phyloP scores from a whole-genome alignment of 2,329 filamentous ascomycete species.

The Pestalotiopsis sp. region DNA sequence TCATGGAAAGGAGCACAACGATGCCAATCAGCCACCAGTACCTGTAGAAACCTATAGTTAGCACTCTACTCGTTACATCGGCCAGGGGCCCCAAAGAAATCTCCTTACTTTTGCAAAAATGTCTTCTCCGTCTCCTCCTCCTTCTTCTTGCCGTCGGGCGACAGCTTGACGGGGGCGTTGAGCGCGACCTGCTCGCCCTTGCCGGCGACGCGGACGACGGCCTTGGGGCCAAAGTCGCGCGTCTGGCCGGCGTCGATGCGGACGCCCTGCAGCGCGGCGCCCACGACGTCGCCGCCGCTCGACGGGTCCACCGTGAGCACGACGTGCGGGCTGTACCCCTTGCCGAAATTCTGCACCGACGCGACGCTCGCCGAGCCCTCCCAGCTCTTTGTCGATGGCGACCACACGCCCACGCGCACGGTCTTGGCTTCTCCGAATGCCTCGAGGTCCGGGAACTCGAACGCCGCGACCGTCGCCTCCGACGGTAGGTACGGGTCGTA shows the following conservation, averaged over 20 bases:
- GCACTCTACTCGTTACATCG: neutral
- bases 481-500: slow-evolving; percentile 52
- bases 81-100: neutral
- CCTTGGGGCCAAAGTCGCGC: slow-evolving; percentile 66
- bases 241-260: slow-evolving; percentile 66
- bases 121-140: slow-evolving; percentile 62
- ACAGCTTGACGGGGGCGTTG: slow-evolving; percentile 67
- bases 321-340: slow-evolving; percentile 63
- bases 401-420: slow-evolving; percentile 62
- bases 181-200: slow-evolving; percentile 60
- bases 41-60: slow-evolving; percentile 45
- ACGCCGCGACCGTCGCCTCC: slow-evolving; percentile 52
- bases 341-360: slow-evolving; percentile 59
- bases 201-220: slow-evolving; percentile 49
- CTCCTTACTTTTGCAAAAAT: slow-evolving; percentile 66
- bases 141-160: slow-evolving; percentile 61
- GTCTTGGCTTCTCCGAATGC: slow-evolving; percentile 46
- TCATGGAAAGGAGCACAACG: slow-evolving; percentile 54
- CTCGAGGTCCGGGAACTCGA: slow-evolving; percentile 58
- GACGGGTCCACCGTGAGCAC: slow-evolving; percentile 51
- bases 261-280: slow-evolving; percentile 58
- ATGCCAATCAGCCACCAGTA: slow-evolving; percentile 70
- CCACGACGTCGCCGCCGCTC: slow-evolving; percentile 45
- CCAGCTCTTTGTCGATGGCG: slow-evolving; percentile 50
- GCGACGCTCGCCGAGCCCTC: slow-evolving; percentile 58